Evolutionary conservation across 2,329 filamentous ascomycete genomes (phyloP).

Genomic region (Dactylellina parvicollis): DNA sequence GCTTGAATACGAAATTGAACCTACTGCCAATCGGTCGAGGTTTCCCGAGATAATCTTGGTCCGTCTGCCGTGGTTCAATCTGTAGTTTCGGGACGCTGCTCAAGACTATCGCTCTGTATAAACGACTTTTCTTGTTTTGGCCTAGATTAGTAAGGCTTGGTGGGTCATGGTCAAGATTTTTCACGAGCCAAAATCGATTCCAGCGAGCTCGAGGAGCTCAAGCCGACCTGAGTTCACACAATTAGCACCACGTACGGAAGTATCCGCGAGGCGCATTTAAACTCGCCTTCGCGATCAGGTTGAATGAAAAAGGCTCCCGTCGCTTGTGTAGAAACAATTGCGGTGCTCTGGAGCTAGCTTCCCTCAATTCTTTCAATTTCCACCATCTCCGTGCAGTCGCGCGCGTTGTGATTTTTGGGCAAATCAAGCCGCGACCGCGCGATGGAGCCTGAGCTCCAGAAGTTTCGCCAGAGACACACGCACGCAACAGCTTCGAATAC

Average conservation of each 20-base stretch:
- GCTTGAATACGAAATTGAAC: not conserved
- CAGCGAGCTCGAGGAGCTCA: not conserved
- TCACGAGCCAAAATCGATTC: not conserved
- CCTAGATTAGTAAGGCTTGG: constrained; percentile 14
- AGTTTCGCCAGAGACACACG: constrained; percentile 35
- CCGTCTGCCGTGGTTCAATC: not conserved
- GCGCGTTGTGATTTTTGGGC: not conserved
- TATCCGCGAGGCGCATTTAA: no score
- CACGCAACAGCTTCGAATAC: not conserved
- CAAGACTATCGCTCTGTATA: no score
- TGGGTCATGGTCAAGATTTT: no score
- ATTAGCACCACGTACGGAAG: no score
- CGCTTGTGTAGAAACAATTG: not conserved
- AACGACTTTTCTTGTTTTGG: constrained; percentile 15
- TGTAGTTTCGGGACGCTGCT: no score
- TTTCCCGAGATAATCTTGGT: constrained; percentile 11
- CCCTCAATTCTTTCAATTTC: constrained; percentile 6
- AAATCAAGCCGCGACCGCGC: not conserved
- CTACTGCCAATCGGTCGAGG: constrained; percentile 8
- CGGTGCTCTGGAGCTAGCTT: not conserved
- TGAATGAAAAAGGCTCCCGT: not conserved
- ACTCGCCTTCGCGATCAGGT: not conserved
- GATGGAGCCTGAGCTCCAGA: constrained; percentile 51
- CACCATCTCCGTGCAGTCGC: not conserved
- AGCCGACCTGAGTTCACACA: no score